These are phyloP conservation scores for Wickerhamomyces subpelliculosus DNA, from an alignment of 805 yeast genomes.

Conservation along the genomic window DNA sequence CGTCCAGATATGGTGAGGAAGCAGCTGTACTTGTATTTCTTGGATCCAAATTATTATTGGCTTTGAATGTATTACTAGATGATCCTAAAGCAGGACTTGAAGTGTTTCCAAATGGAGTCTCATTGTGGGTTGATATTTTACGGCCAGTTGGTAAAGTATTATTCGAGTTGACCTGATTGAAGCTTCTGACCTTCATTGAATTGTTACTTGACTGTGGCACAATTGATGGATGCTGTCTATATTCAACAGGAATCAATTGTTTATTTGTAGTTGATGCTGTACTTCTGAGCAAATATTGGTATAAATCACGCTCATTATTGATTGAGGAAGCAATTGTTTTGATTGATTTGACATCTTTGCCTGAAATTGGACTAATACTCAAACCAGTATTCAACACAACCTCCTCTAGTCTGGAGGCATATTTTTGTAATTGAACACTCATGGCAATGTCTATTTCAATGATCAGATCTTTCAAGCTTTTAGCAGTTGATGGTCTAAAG, in stretches of 20 bases:
- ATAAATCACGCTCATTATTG: constrained; percentile 79
- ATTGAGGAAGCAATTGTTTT: constrained; percentile 67
- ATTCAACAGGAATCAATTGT: constrained; percentile 59
- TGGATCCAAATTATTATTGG: constrained; percentile 2
- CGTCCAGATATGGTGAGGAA: constrained; percentile 5
- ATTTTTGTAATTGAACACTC: constrained; percentile 81
- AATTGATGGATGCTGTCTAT: constrained; percentile 64
- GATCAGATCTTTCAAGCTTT: constrained; percentile 66
- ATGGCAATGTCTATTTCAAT: constrained; percentile 87
- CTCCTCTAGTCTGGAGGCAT: constrained; percentile 82
- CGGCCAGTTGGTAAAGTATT: constrained; percentile 13
- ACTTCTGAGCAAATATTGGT: constrained; percentile 53
- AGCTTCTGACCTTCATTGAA: not conserved
- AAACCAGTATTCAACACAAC: constrained; percentile 80
- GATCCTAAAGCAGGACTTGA: constrained; percentile 9
- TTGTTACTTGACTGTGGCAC: constrained; percentile 18
- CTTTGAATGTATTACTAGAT: constrained; percentile 5
- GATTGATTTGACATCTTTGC: constrained; percentile 55
- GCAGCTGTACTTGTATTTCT: constrained; percentile 7
- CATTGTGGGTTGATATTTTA: constrained; percentile 26
- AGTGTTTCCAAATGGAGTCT: constrained; percentile 26
- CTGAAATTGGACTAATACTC: constrained; percentile 64
- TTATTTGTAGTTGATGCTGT: constrained; percentile 29
- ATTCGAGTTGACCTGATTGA: constrained; percentile 13
- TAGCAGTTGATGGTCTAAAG: constrained; percentile 72